Evolutionary conservation across 2,329 filamentous ascomycete genomes (phyloP).

Genomic region (Cercospora beticola): DNA sequence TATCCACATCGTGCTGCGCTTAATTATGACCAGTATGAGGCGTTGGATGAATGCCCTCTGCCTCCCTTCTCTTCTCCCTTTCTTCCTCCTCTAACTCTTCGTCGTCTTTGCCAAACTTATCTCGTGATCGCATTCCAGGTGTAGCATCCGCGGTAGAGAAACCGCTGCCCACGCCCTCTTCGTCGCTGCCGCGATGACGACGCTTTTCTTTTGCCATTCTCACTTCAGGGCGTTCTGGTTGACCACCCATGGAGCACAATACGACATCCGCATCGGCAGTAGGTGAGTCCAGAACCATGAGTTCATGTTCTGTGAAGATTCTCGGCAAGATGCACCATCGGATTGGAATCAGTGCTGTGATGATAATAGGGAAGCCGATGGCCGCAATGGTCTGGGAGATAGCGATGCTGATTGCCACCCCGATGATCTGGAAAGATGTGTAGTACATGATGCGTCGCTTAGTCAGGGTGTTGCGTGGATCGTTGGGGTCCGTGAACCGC

Average conservation of each 20-base stretch:
- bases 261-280: constrained; percentile 57
- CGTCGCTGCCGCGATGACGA: constrained; percentile 27
- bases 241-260: constrained; percentile 54
- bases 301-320: constrained; percentile 52
- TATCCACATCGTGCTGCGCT: neutral
- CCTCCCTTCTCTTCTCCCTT: constrained; percentile 21
- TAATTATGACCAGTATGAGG: constrained; percentile 27
- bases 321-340: constrained; percentile 52
- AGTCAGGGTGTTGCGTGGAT: constrained; percentile 48
- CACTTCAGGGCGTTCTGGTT: constrained; percentile 43
- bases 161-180: constrained; percentile 28
- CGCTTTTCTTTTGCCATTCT: constrained; percentile 30
- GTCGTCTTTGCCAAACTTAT: constrained; percentile 29
- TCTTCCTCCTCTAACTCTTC: constrained; percentile 26
- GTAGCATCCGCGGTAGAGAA: constrained; percentile 19
- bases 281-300: constrained; percentile 53
- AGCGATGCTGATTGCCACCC: constrained; percentile 56
- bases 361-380: constrained; percentile 60
- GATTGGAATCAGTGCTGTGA: constrained; percentile 57
- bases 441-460: constrained; percentile 52
- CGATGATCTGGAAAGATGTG: constrained; percentile 52
- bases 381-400: constrained; percentile 61
- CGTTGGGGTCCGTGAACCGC: constrained; percentile 49
- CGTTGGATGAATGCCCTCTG: constrained; percentile 26
- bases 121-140: constrained; percentile 27